Conservation (phyloP, 108 stramenopile species). For the Cyclotella choctawhatcheeana region DNA sequence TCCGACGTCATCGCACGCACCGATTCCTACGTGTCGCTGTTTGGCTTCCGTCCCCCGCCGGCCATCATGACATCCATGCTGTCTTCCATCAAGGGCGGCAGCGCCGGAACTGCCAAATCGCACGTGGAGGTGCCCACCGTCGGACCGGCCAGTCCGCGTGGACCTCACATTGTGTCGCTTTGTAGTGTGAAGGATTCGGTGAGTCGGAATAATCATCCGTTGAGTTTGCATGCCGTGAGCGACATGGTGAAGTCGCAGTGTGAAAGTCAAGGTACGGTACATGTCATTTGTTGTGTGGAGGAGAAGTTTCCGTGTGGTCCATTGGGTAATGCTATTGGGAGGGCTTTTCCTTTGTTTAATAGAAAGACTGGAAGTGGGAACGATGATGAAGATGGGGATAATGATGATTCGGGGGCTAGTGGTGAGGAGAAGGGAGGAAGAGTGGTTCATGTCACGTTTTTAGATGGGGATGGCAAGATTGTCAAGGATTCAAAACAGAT, state of each 20-base stretch:
- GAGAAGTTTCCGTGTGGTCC: constrained; percentile 22
- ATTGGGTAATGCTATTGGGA: constrained; percentile 56
- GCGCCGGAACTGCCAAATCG: constrained; percentile 5
- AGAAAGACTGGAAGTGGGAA: constrained; percentile 49
- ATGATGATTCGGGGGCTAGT: constrained; percentile 5
- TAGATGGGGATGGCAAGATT: constrained; percentile 34
- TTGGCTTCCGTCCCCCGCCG: constrained; percentile 50
- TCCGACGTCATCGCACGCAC: constrained; percentile 26
- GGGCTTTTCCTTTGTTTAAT: constrained; percentile 68
- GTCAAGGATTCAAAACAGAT: constrained; percentile 37
- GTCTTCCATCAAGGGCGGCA: background rate
- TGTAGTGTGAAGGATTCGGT: constrained; percentile 40
- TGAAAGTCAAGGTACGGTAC: constrained; percentile 2
- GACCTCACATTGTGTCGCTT: constrained; percentile 45
- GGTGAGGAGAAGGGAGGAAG: constrained; percentile 27
- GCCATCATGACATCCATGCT: constrained; percentile 38
- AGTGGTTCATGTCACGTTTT: constrained; percentile 35
- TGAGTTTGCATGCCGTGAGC: constrained; percentile 70
- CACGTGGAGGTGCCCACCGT: constrained; percentile 44
- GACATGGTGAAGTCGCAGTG: constrained; percentile 33
- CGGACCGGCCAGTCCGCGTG: constrained; percentile 43
- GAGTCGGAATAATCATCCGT: constrained; percentile 69
- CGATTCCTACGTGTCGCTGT: constrained; percentile 46
- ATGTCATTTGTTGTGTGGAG: constrained; percentile 38
- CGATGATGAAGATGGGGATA: constrained; percentile 15